Evolutionary conservation across 345 rosid genomes (phyloP), one percentile per base, ranked within the genome.

Genomic region (Hevea brasiliensis): DNA sequence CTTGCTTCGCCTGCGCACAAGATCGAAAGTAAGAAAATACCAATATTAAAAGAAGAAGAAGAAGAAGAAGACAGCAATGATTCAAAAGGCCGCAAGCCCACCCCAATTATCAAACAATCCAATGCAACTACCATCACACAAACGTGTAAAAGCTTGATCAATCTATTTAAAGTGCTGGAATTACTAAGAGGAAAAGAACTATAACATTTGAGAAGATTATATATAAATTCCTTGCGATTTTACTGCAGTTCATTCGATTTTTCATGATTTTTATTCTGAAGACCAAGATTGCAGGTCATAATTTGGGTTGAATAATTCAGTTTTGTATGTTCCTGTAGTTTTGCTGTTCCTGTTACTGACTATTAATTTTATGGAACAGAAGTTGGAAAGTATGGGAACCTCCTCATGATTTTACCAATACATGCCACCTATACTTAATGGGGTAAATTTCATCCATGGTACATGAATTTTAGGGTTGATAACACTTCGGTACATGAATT

Each of bases 1-100:
- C 90, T 78, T 81, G 86, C 75, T 74, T 88, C 73, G 74, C 45
- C 89, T 83, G 86, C 81, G 71, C 13, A 57, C 15, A 45, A 63
- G 35, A 45, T 27, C 4, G 32, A 64, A 67, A 47, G 11, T 27
- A 17, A n/a, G n/a, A n/a, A 53, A 24, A 56, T 23, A 35, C 47
- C 47, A 70, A 62, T 37, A 27, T 41, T 24, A 21, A 73, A 27
- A 13, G 53, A 69, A 29, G 61, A 65, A 70, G 55, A 60, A 42
- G 21, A 18, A 71, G 14, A 72, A 17, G 6, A 21, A 8, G 18
- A 24, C 71, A 74, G 29, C 0, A 57, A n/a, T 47, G 13, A 18
- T 9, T 24, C 15, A 48, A 57, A 40, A 35, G 11, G 65, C 29
- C 41, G n/a, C 21, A 15, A 58, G 24, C 47, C 65, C 12, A 11